These are phyloP conservation scores for Prunus persica DNA, from an alignment of 306 rosid genomes.

Conservation along the genomic window Prunus_persica_NCBIv2 NC_034015.1:16378001-16378500, in stretches of 20 bases:
- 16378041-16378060: no score
- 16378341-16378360: neutral
- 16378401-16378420: slow-evolving; percentile 1
- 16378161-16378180: neutral
- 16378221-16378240: neutral
- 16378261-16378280: neutral
- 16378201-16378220: no score
- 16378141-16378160: no score
- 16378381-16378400: neutral
- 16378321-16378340: neutral
- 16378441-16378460: neutral
- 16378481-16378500: no score
- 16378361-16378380: neutral
- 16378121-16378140: neutral
- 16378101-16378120: no score
- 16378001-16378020: no score
- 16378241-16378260: neutral
- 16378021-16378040: no score
- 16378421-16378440: neutral
- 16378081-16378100: no score
- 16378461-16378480: no score
- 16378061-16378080: no score
- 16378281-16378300: neutral
- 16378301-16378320: neutral
- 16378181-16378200: neutral